These are phyloP conservation scores for Tulasnella sp. DNA, from an alignment of 768 basidiomycete species.

Conservation along the genomic window DNA sequence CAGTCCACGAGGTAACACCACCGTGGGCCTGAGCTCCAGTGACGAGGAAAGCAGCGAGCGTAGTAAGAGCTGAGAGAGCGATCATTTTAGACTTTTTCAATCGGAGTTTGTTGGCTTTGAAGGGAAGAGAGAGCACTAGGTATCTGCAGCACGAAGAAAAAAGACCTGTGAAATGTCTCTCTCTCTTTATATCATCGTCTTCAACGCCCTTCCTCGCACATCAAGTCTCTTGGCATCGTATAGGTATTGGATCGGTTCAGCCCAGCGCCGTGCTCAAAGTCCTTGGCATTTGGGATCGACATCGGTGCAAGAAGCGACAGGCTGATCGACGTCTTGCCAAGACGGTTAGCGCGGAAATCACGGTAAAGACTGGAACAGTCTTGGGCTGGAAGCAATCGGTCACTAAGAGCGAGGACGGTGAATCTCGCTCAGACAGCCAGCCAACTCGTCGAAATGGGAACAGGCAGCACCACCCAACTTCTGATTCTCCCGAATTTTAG, in stretches of 20 bases:
- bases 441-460: background rate
- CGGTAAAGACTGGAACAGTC: background rate
- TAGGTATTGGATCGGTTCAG: background rate
- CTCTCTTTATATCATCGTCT: background rate
- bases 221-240: background rate
- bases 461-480: background rate
- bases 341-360: background rate
- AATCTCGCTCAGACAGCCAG: background rate
- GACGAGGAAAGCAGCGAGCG: conserved; percentile 16
- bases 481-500: background rate
- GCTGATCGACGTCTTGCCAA: background rate
- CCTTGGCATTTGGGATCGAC: background rate
- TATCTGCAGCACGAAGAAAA: background rate
- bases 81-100: conserved; percentile 4
- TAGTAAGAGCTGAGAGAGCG: background rate
- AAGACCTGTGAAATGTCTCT: background rate
- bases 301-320: background rate
- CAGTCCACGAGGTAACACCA: conserved; percentile 20
- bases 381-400: background rate
- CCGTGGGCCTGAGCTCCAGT: conserved; percentile 23
- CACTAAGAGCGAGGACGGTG: background rate
- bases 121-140: background rate
- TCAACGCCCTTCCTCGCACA: background rate
- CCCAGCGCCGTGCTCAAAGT: background rate
- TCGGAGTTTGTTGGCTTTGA: background rate